Evolutionary conservation across 73 alveolate species (phyloP).

Genomic region (Paramecium tetraurelia): DNA sequence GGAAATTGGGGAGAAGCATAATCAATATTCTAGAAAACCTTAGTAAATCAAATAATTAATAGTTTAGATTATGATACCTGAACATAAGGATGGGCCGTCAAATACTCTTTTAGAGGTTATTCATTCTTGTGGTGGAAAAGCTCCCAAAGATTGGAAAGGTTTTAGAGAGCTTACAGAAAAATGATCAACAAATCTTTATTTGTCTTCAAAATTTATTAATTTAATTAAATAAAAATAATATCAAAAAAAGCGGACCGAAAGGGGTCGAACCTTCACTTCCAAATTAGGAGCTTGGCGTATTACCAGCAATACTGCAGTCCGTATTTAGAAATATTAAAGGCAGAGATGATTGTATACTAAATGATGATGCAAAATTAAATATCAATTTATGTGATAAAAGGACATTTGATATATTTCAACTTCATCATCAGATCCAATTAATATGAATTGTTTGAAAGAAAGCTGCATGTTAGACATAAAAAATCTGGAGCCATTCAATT

Average conservation of each 20-base stretch:
- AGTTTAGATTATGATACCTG: conserved; percentile 30
- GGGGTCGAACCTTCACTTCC: not conserved
- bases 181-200: conserved; percentile 53
- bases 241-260: not conserved
- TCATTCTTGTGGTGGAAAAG: conserved; percentile 61
- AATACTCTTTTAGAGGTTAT: conserved; percentile 66
- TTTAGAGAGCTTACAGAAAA: conserved; percentile 80
- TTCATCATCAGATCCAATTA: conserved; percentile 11
- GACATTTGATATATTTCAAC: not conserved
- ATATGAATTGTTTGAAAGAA: not conserved
- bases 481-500: not conserved
- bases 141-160: conserved; percentile 91
- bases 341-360: not conserved
- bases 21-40: conserved; percentile 71
- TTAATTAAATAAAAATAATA: not conserved
- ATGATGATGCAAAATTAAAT: not conserved
- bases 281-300: not conserved
- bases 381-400: not conserved
- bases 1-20: conserved; percentile 92
- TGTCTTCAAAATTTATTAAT: not conserved
- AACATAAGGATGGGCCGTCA: conserved; percentile 69
- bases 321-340: too few species aligned
- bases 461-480: not conserved
- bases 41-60: not conserved
- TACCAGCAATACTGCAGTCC: not conserved